These are phyloP conservation scores for Apiotrichum gracile DNA, from an alignment of 1,284 basidiomycete genomes.

Conservation along the genomic window DNA sequence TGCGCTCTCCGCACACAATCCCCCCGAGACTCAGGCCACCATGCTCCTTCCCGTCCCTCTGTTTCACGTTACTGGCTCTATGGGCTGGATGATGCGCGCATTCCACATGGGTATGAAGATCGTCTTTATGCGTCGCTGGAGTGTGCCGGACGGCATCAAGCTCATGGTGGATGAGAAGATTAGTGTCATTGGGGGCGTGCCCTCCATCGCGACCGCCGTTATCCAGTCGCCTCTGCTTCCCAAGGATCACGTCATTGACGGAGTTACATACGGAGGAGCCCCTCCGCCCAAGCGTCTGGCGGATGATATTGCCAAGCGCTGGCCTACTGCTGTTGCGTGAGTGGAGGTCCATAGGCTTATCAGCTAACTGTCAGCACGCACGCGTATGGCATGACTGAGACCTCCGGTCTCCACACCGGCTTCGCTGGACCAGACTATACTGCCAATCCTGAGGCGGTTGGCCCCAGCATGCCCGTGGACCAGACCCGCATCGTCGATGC, in stretches of 20 bases:
- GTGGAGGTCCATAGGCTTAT: background rate
- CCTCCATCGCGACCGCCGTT: constrained; percentile 34
- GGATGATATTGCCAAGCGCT: constrained; percentile 27
- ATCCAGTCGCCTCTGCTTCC: constrained; percentile 31
- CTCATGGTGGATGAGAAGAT: constrained; percentile 30
- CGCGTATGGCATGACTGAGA: constrained; percentile 44
- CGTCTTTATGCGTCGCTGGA: constrained; percentile 35
- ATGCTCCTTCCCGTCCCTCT: constrained; percentile 39
- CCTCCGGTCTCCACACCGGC: constrained; percentile 35
- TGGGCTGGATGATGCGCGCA: constrained; percentile 37
- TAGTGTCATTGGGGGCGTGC: constrained; percentile 36
- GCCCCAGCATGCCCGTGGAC: constrained; percentile 32
- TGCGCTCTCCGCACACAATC: constrained; percentile 12
- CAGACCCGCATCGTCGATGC: constrained; percentile 33
- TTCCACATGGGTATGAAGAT: constrained; percentile 35
- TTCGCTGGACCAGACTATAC: constrained; percentile 36
- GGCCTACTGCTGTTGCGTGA: constrained; percentile 21
- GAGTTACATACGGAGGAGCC: constrained; percentile 41
- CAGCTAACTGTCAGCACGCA: constrained; percentile 15
- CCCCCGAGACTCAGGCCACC: background rate
- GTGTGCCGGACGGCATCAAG: constrained; percentile 26
- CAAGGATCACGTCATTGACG: constrained; percentile 24
- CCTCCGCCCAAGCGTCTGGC: constrained; percentile 35
- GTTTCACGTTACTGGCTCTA: constrained; percentile 43
- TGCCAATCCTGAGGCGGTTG: constrained; percentile 14